phyloP scores from a whole-genome alignment of 208 protist genomes.

The Trichomonas tenax region DNA sequence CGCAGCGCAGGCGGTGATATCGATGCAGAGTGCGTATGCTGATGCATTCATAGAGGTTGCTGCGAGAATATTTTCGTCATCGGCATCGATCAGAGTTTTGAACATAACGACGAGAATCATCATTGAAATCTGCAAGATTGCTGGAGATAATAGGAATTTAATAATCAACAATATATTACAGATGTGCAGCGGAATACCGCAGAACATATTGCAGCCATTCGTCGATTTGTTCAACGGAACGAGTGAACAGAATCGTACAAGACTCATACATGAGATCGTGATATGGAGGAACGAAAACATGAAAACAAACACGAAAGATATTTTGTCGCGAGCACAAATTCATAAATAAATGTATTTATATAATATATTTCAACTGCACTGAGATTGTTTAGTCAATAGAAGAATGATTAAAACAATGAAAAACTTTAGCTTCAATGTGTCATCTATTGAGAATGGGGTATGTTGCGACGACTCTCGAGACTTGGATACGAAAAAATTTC shows the following conservation, averaged over 20 bases:
- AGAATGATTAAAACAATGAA: too few relatives aligned
- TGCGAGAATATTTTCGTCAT: not conserved
- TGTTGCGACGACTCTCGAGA: too few relatives aligned
- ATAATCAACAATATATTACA: not conserved
- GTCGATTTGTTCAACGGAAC: not conserved
- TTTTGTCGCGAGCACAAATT: too few relatives aligned
- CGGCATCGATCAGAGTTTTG: not conserved
- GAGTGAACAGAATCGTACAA: not conserved
- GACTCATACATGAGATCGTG: not conserved
- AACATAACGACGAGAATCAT: not conserved
- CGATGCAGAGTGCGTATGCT: not conserved
- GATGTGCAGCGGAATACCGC: not conserved
- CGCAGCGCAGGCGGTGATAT: not conserved
- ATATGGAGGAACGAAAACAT: not conserved
- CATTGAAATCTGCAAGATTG: not conserved
- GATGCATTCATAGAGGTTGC: not conserved
- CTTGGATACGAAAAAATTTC: too few relatives aligned
- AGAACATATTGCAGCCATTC: not conserved
- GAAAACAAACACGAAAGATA: not conserved
- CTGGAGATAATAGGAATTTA: not conserved
- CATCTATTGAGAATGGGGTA: too few relatives aligned
- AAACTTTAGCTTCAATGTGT: too few relatives aligned
- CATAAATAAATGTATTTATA: too few relatives aligned
- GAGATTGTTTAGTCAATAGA: too few relatives aligned
- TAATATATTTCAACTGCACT: too few relatives aligned